phyloP scores from a whole-genome alignment of 208 protist species.

The Naegleria gruberi region DNA sequence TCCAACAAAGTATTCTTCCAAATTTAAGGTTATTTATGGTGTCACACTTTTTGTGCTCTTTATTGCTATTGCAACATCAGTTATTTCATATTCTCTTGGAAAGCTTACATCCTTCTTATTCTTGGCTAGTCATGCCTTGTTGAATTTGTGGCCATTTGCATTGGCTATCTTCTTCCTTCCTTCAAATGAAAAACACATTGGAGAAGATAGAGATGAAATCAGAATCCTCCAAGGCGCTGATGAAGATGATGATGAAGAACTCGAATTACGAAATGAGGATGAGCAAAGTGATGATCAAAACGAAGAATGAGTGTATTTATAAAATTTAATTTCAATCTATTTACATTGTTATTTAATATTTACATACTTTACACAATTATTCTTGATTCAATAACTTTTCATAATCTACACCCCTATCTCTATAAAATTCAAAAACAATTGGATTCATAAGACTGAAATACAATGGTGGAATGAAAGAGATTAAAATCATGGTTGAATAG shows the following conservation, averaged over 20 bases:
- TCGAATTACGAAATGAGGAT: neutral
- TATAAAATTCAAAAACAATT: neutral
- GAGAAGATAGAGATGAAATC: neutral
- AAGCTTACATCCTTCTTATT: neutral
- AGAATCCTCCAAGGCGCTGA: neutral
- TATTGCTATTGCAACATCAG: neutral
- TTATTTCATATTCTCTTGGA: neutral
- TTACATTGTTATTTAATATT: no score
- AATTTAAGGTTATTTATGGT: neutral
- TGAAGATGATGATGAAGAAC: slow-evolving; percentile 1
- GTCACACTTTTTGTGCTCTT: neutral
- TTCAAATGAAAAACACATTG: neutral
- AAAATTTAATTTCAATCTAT: no score
- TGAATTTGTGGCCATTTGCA: neutral
- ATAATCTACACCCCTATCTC: neutral
- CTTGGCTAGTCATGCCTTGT: neutral
- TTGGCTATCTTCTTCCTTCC: neutral
- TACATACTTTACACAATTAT: no score
- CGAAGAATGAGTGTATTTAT: no score
- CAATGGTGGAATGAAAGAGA: slow-evolving; percentile 30
- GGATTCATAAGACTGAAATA: slow-evolving; percentile 32
- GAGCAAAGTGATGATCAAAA: no score
- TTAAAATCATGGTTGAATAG: slow-evolving; percentile 30
- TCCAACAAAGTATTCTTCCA: neutral
- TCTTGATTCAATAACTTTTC: neutral